phyloP scores from a whole-genome alignment of 352 stramenopile species.

The Pythium dissimile region DNA sequence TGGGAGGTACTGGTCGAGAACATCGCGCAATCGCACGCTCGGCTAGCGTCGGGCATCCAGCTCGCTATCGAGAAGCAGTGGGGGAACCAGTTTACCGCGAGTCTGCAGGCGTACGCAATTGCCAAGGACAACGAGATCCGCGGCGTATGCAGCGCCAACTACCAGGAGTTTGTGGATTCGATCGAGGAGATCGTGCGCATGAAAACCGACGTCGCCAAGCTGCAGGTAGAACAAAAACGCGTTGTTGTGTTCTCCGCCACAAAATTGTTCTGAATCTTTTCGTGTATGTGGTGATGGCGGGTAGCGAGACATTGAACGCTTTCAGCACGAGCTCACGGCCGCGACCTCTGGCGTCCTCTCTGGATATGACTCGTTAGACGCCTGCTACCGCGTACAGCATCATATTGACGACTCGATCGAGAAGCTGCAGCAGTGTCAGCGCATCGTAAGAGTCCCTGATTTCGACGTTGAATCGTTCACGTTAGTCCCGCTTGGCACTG shows the following conservation, averaged over 20 bases:
- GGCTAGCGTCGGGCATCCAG: slow-evolving; percentile 68
- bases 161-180: slow-evolving; percentile 77
- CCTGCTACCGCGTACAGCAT: slow-evolving; percentile 55
- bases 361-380: slow-evolving; percentile 51
- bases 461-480: too few species aligned
- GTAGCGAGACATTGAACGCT: slow-evolving; percentile 61
- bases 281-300: background rate
- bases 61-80: slow-evolving; percentile 79
- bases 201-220: slow-evolving; percentile 65
- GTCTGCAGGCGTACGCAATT: slow-evolving; percentile 51
- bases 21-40: slow-evolving; percentile 72
- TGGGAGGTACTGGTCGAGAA: slow-evolving; percentile 78
- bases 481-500: too few species aligned
- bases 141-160: slow-evolving; percentile 71
- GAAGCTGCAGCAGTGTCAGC: slow-evolving; percentile 77
- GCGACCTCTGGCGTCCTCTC: slow-evolving; percentile 49
- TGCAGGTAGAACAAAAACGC: slow-evolving; percentile 34
- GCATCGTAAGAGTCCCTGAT: slow-evolving; percentile 39
- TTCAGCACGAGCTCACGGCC: slow-evolving; percentile 50
- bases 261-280: background rate
- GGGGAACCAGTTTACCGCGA: slow-evolving; percentile 74
- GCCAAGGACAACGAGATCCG: slow-evolving; percentile 74
- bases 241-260: background rate
- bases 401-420: slow-evolving; percentile 78
- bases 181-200: slow-evolving; percentile 83